Conservation (phyloP, 2,329 filamentous ascomycete species). For the Trichoderma simmonsii region DNA sequence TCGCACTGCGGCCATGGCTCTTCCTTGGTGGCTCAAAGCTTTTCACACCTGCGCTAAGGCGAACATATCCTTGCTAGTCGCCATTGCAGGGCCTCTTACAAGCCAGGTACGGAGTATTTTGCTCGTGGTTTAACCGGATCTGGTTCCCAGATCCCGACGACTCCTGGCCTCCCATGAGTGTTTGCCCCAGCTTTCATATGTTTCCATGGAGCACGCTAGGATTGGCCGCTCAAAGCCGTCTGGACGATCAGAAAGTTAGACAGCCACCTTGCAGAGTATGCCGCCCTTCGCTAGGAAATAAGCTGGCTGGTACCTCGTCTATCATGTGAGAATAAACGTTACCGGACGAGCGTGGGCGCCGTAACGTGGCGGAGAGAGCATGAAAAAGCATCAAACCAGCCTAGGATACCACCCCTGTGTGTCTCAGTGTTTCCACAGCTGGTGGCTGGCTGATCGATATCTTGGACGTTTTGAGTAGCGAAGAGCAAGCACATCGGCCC, state of each 20-base stretch:
- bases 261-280: background rate
- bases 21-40: background rate
- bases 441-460: conserved; percentile 8
- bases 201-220: background rate
- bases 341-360: background rate
- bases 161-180: background rate
- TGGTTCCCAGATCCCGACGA: background rate
- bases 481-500: background rate
- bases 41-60: conserved; percentile 9
- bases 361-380: background rate
- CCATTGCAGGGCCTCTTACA: background rate
- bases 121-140: background rate
- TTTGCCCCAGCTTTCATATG: background rate
- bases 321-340: background rate
- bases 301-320: background rate
- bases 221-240: background rate
- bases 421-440: conserved; percentile 4
- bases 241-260: background rate
- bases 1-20: background rate
- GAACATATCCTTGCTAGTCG: background rate
- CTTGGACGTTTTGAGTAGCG: background rate
- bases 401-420: background rate
- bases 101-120: background rate
- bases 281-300: background rate
- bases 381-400: background rate